Conservation (phyloP, 169 alveolate genomes). For the Eimeria praecox region DNA sequence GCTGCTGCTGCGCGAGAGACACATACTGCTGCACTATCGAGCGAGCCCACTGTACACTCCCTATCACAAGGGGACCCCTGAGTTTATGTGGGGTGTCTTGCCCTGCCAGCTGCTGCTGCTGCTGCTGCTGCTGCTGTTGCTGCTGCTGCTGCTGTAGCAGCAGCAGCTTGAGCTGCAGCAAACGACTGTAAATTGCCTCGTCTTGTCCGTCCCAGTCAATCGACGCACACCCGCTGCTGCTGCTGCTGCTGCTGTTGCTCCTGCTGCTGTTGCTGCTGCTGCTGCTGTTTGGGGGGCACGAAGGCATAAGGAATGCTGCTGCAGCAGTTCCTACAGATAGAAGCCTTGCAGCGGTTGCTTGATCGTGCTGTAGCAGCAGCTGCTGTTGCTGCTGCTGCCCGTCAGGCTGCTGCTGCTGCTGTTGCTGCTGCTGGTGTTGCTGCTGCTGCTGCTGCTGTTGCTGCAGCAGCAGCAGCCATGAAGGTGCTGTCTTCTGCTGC, state of each 20-base stretch:
- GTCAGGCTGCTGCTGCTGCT: slow-evolving; percentile 29
- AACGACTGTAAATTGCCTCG: slow-evolving; percentile 8
- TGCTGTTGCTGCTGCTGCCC: slow-evolving; percentile 19
- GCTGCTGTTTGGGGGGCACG: neutral
- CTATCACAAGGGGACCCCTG: neutral
- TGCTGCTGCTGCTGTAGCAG: slow-evolving; percentile 33
- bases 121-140: neutral
- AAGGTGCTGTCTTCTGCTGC: neutral
- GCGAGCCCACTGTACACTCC: slow-evolving; percentile 44
- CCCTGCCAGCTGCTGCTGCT: neutral
- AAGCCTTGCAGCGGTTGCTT: neutral
- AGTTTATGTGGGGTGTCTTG: neutral
- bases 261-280: slow-evolving; percentile 29
- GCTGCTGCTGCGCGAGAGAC: slow-evolving; percentile 40
- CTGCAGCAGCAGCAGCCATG: slow-evolving; percentile 48
- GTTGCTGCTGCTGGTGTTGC: slow-evolving; percentile 20
- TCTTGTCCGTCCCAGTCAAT: slow-evolving; percentile 71
- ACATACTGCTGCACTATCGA: slow-evolving; percentile 50
- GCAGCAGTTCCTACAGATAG: slow-evolving; percentile 50
- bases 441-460: slow-evolving; percentile 32
- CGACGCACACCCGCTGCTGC: slow-evolving; percentile 22
- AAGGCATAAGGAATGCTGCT: slow-evolving; percentile 27
- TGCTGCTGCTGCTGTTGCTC: slow-evolving; percentile 5
- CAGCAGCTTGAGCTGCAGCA: slow-evolving; percentile 31
- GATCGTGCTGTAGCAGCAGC: slow-evolving; percentile 22